phyloP scores from a whole-genome alignment of 768 basidiomycete genomes.

The Rhodotorula toruloides region DNA sequence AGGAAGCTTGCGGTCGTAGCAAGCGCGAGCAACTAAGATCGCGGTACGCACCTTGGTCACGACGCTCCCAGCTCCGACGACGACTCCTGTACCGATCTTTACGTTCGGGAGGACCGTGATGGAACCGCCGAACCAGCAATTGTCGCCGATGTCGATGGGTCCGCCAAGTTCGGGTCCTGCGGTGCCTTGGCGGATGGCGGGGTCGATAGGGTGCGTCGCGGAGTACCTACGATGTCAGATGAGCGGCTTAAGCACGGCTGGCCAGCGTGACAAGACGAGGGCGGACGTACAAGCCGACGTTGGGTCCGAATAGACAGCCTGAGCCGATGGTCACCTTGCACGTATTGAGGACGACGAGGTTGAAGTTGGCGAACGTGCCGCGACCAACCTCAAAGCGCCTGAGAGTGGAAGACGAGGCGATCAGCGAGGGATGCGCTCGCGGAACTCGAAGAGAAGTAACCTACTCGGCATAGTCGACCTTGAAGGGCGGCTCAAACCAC shows the following conservation, averaged over 20 bases:
- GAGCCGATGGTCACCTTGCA: constrained; percentile 44
- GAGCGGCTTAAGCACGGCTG: background rate
- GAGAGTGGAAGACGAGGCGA: background rate
- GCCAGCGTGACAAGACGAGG: background rate
- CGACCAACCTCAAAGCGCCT: too few species aligned
- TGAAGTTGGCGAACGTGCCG: constrained; percentile 11
- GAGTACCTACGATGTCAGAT: constrained; percentile 22
- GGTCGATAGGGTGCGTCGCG: constrained; percentile 33
- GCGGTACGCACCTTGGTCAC: constrained; percentile 43
- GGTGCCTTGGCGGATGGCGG: constrained; percentile 42
- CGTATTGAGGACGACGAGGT: constrained; percentile 25
- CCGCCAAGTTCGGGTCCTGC: constrained; percentile 45
- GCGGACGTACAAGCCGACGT: constrained; percentile 40
- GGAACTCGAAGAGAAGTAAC: too few species aligned
- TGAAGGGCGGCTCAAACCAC: constrained; percentile 28
- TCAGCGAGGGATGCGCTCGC: constrained; percentile 1
- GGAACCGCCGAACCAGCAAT: constrained; percentile 48
- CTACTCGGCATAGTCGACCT: constrained; percentile 35
- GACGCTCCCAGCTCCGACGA: constrained; percentile 46
- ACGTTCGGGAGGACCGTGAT: constrained; percentile 44
- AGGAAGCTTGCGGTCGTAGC: too few species aligned
- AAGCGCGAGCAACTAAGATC: background rate
- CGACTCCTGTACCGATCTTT: constrained; percentile 45
- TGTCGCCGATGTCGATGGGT: constrained; percentile 46
- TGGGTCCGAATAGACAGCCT: constrained; percentile 45